Evolutionary conservation across 768 basidiomycete species (phyloP).

Genomic region (Flagelloscypha sp.): DNA sequence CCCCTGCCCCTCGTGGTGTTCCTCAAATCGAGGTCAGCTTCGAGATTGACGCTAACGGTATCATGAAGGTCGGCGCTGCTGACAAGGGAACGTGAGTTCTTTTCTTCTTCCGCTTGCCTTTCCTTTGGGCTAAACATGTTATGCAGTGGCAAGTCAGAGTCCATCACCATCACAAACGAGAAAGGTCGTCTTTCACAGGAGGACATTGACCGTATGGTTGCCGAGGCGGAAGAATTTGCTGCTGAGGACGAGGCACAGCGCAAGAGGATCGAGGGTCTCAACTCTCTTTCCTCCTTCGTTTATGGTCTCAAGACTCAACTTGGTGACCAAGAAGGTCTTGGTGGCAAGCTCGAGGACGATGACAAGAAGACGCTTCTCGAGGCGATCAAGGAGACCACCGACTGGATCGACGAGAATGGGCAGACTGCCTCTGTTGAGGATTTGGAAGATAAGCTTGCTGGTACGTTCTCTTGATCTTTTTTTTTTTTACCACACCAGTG

Average conservation of each 20-base stretch:
- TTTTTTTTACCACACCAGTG: background rate
- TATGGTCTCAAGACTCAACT: conserved; percentile 86
- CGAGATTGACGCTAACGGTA: conserved; percentile 92
- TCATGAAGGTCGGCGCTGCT: conserved; percentile 86
- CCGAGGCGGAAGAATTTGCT: conserved; percentile 87
- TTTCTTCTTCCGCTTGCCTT: background rate
- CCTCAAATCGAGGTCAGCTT: conserved; percentile 97
- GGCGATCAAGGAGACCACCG: conserved; percentile 79
- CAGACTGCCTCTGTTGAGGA: conserved; percentile 74
- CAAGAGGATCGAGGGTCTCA: conserved; percentile 81
- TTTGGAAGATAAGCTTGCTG: conserved; percentile 81
- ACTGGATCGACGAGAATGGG: conserved; percentile 88
- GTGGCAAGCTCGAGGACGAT: conserved; percentile 74
- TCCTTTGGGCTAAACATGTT: conserved; percentile 1
- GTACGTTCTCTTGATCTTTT: conserved; percentile 17
- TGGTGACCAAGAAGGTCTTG: conserved; percentile 80
- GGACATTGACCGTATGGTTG: conserved; percentile 94
- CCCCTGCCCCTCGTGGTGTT: conserved; percentile 92
- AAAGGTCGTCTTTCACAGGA: conserved; percentile 86
- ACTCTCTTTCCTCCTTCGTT: conserved; percentile 72
- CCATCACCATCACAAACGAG: conserved; percentile 93
- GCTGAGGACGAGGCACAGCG: conserved; percentile 71
- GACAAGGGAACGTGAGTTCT: conserved; percentile 85
- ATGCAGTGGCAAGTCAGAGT: conserved; percentile 73
- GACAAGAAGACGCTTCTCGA: conserved; percentile 80